phyloP scores from a whole-genome alignment of 2,329 filamentous ascomycete species.

The Zarea fungicola region DNA sequence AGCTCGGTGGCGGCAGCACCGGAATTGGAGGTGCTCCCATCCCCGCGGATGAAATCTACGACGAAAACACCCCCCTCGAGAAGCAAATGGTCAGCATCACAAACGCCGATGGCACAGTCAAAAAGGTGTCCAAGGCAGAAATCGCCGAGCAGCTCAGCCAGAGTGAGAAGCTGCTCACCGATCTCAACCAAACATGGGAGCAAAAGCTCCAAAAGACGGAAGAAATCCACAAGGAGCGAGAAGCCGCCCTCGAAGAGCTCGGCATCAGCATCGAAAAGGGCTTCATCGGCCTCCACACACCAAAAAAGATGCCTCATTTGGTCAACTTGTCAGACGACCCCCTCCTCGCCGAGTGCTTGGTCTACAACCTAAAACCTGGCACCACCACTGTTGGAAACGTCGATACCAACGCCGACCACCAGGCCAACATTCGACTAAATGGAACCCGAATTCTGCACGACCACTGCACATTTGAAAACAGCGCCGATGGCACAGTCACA shows the following conservation, averaged over 20 bases:
- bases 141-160: slow-evolving; percentile 95
- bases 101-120: slow-evolving; percentile 74
- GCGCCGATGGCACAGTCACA: slow-evolving; percentile 82
- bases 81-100: slow-evolving; percentile 96
- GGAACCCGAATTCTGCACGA: slow-evolving; percentile 88
- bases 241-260: slow-evolving; percentile 89
- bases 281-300: slow-evolving; percentile 89
- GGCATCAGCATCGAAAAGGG: slow-evolving; percentile 99
- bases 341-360: slow-evolving; percentile 86
- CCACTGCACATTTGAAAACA: slow-evolving; percentile 91
- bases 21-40: slow-evolving; percentile 43
- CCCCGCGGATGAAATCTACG: slow-evolving; percentile 76
- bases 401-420: slow-evolving; percentile 68
- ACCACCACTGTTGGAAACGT: slow-evolving; percentile 92
- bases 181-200: slow-evolving; percentile 98
- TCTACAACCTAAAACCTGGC: slow-evolving; percentile 97
- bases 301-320: slow-evolving; percentile 98
- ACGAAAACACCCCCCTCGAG: slow-evolving; percentile 85
- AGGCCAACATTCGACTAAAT: slow-evolving; percentile 87
- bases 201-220: slow-evolving; percentile 93
- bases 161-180: slow-evolving; percentile 91
- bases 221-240: slow-evolving; percentile 94
- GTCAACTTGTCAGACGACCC: slow-evolving; percentile 97
- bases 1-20: slow-evolving; percentile 59
- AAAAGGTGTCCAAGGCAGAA: slow-evolving; percentile 96